Evolutionary conservation across 192 early-diverging fungal species (phyloP), one percentile per base, ranked within the genome.

Genomic region (Coemansia sp.): DNA sequence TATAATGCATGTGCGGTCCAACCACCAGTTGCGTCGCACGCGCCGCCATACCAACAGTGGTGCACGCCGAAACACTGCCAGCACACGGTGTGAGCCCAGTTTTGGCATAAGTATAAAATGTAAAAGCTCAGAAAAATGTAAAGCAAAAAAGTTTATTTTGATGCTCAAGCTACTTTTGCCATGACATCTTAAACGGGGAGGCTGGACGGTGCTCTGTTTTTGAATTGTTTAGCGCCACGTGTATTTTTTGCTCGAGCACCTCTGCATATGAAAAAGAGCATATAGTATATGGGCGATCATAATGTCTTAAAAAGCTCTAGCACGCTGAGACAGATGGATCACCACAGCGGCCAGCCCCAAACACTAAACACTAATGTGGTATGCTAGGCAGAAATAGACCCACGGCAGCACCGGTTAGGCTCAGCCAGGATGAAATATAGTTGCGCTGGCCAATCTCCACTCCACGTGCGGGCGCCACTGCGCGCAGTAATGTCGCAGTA

Each of bases 1-100:
- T 16, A 29, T 26, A 16, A 74, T 64, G 57, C 68, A 68, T 27
- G 48, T 47, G n/a, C 62, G 53, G 72, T 83, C 82, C 18, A 83
- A 73, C 78, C 78, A 81, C 78, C 78, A 81, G 73, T 81, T 66
- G 24, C 78, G 78, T 19, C 71, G 73, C 12, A 81, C 39, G 2
- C 77, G 77, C 24, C 65, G 71, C 68, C 53, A 37, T 23, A 66
- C 43, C 23, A 58, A 60, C 26, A 39, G 56, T 3, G 54, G 18
- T 11, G 12, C 20, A 13, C 61, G 59, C 48, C 22, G 54, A 0
- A 54, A 43, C 5, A 62, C 10, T 26, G 59, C 70, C 16, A 37
- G 54, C 66, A 58, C 50, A 10, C 52, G 64, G 26, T 22, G 39
- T 43, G 57, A 20, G 3, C 54, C 18, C 35, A 51, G 20, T 48